A percentile compares a stretch with the other conserved stretches of the same genome.
Evolutionary conservation across 108 stramenopile species (phyloP).

Genomic region (Skeletonema costatum): DNA sequence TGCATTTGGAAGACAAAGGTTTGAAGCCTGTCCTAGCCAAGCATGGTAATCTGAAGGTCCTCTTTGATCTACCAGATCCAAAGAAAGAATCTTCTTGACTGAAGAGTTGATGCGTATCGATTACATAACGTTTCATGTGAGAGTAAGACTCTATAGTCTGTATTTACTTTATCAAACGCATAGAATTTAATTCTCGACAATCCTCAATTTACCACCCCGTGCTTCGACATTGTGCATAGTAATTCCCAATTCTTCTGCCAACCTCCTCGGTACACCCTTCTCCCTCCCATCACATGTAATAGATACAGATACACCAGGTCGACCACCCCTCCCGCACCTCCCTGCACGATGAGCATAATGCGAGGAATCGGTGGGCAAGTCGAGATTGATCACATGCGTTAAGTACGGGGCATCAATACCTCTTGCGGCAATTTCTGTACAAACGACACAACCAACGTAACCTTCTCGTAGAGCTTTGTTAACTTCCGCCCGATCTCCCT

Average conservation of each 20-base stretch:
- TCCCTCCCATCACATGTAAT: slow-evolving; percentile 72
- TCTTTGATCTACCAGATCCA: not conserved
- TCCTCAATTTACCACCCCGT: slow-evolving; percentile 61
- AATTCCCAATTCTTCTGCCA: slow-evolving; percentile 71
- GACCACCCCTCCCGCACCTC: slow-evolving; percentile 85
- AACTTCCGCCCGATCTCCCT: slow-evolving; percentile 87
- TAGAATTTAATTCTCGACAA: slow-evolving; percentile 45
- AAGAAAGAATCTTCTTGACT: too few species aligned
- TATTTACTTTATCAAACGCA: not conserved
- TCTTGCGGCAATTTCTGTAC: slow-evolving; percentile 88
- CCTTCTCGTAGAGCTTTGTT: slow-evolving; percentile 84
- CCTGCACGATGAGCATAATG: slow-evolving; percentile 90
- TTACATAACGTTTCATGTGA: too few species aligned
- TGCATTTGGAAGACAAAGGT: too few species aligned
- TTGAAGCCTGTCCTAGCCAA: too few species aligned
- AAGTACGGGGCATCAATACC: slow-evolving; percentile 88
- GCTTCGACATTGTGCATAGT: slow-evolving; percentile 74
- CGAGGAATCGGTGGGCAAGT: slow-evolving; percentile 89
- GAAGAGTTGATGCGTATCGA: too few species aligned
- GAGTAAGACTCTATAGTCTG: too few species aligned
- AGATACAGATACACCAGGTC: slow-evolving; percentile 87
- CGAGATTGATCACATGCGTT: slow-evolving; percentile 89
- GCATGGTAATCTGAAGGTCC: too few species aligned
- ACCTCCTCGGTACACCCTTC: slow-evolving; percentile 73
- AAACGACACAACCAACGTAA: slow-evolving; percentile 85